Evolutionary conservation across 1,139 yeast genomes (phyloP).

Genomic region (Hanseniaspora uvarum): DNA sequence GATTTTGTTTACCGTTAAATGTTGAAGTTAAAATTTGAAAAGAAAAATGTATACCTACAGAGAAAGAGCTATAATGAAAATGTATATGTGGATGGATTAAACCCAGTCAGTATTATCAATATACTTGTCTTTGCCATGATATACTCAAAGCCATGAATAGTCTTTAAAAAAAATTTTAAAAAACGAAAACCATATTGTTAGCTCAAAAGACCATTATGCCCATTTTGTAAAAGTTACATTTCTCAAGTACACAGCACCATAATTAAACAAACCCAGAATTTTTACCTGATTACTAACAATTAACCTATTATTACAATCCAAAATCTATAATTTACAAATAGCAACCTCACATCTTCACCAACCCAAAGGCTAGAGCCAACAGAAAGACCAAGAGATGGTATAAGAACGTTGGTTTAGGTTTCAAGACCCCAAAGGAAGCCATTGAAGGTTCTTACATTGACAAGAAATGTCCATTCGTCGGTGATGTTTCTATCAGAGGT

Average conservation of each 20-base stretch:
- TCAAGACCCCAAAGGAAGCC: slow-evolving; percentile 99
- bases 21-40: too few relatives aligned
- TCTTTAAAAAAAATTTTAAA: too few relatives aligned
- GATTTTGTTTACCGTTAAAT: too few relatives aligned
- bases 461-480: slow-evolving; percentile 99
- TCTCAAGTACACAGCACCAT: background rate
- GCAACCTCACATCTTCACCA: slow-evolving; percentile 99
- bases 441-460: slow-evolving; percentile 98
- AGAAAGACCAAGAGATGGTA: slow-evolving; percentile 99
- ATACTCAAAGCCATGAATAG: too few relatives aligned
- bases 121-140: too few relatives aligned
- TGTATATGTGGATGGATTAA: too few relatives aligned
- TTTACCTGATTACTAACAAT: slow-evolving; percentile 13
- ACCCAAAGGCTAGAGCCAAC: slow-evolving; percentile 99
- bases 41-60: too few relatives aligned
- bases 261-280: background rate
- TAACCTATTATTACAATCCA: background rate
- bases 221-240: background rate
- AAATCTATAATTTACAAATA: slow-evolving; percentile 27
- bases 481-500: slow-evolving; percentile 97
- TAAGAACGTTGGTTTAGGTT: slow-evolving; percentile 99
- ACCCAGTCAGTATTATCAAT: too few relatives aligned
- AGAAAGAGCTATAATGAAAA: too few relatives aligned
- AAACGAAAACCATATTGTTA: too few relatives aligned
- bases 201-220: too few relatives aligned